Evolutionary conservation across 192 early-diverging fungal genomes (phyloP).

Genomic region (Backusella psychrophila): DNA sequence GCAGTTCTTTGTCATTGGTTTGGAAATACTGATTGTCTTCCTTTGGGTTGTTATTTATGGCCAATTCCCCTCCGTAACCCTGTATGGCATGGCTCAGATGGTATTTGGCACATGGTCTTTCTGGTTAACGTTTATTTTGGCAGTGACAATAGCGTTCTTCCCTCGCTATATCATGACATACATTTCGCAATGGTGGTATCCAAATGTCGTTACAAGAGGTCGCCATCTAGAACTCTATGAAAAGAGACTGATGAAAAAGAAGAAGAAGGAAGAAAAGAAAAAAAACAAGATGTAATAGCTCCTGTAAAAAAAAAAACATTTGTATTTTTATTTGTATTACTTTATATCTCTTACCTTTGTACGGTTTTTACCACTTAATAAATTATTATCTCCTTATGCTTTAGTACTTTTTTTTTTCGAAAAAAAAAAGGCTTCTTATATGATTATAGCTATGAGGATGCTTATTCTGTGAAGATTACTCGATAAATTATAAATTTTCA

Average conservation of each 20-base stretch:
- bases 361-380: not conserved
- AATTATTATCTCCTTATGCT: not conserved
- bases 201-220: conserved; percentile 42
- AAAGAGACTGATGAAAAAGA: not conserved
- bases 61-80: conserved; percentile 48
- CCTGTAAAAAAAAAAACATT: not conserved
- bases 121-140: conserved; percentile 69
- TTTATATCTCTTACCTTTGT: not conserved
- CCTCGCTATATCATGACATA: conserved; percentile 69
- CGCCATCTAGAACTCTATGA: conserved; percentile 4
- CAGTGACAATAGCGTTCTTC: conserved; percentile 65
- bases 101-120: conserved; percentile 68
- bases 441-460: no score
- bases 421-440: not conserved
- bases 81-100: conserved; percentile 69
- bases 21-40: conserved; percentile 67
- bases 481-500: no score
- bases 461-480: no score
- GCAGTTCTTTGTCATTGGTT: conserved; percentile 60
- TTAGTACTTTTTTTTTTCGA: not conserved
- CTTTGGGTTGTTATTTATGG: conserved; percentile 69
- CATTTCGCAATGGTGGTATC: conserved; percentile 60
- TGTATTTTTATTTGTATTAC: conserved; percentile 6
- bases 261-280: not conserved
- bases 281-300: not conserved